Base-by-base conservation (phyloP, 1,139 yeast genomes). In the Zygoascus sp. region DNA sequence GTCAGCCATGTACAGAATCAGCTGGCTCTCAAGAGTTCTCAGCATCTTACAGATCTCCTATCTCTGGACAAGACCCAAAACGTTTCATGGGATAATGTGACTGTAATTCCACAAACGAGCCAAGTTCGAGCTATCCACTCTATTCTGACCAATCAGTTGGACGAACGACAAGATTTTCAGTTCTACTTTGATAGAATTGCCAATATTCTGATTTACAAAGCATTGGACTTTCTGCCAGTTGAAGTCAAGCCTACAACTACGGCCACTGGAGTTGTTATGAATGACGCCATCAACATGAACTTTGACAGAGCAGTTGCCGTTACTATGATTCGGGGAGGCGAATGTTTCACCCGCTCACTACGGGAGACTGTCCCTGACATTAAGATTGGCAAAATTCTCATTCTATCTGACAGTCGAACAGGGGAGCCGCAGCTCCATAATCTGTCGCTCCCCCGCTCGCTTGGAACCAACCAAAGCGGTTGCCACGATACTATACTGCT, bases 391-490 rank as follows among this genome's bases (percentile, higher is more conserved):
- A 86, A 89, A 60, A 64, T 92, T 36, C 69, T 92, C 45, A 88
- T 92, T 58, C 96, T 90, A 64, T 83, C 95, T 8, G 96, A 89
- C 62, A 74, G 94, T 0, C 68, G 74, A 34, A 88, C 97, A 0
- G 97, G 97, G 6, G 97, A 92, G 64, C 97, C 97, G 0, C 92
- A 85, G 60, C 70, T 92, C 50, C 97, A 89, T 63, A 80, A 82
- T 23, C 82, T 84, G 55, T 76, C 80, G 23, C 67, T 92, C 36
- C 81, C 86, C 1, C 62, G 65, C 0, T 55, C 68, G 11, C 55
- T 51, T 35, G 60, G 58, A 16, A 44, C 48, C 7, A 53, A 50
- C 9, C 49, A 44, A 10, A 53, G 51, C 11, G 55, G 57, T n/a
- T 20, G 42, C 5, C 61, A 55, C 28, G 71, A 73, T 44, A 78